A percentile compares a stretch with the other conserved stretches of the same genome.
phyloP scores from a whole-genome alignment of 805 yeast species.

The Cephaloascus albidus region DNA sequence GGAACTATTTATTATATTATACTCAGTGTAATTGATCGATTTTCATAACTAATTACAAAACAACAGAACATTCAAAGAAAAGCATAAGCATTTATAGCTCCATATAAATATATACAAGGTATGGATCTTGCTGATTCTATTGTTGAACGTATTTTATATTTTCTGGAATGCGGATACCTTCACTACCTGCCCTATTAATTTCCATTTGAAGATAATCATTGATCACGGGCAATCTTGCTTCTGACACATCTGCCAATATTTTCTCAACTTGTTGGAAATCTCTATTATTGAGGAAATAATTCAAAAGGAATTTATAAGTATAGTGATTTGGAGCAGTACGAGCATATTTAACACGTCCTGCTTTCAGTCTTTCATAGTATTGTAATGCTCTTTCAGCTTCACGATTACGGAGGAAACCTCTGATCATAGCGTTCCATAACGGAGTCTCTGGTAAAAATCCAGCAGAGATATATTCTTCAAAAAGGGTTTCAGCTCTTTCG shows the following conservation, averaged over 20 bases:
- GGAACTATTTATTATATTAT: too few relatives aligned
- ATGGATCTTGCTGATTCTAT: too few relatives aligned
- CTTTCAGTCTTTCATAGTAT: conserved; percentile 26
- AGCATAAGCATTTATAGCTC: too few relatives aligned
- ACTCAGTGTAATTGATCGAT: too few relatives aligned
- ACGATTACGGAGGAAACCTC: conserved; percentile 15
- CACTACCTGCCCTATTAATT: neutral
- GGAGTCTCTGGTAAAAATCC: conserved; percentile 25
- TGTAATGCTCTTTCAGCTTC: conserved; percentile 26
- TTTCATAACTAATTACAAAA: too few relatives aligned
- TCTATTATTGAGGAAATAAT: conserved; percentile 21
- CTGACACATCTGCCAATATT: conserved; percentile 25
- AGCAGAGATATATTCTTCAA: conserved; percentile 20
- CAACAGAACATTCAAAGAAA: too few relatives aligned
- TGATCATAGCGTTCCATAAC: conserved; percentile 31
- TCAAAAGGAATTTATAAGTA: conserved; percentile 39
- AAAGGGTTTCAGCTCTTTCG: conserved; percentile 18
- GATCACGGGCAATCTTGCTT: neutral
- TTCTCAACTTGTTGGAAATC: conserved; percentile 21
- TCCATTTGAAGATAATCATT: neutral
- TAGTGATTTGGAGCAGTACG: conserved; percentile 32
- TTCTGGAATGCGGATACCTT: conserved; percentile 11
- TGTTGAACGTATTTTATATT: too few relatives aligned
- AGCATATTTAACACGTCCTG: conserved; percentile 9
- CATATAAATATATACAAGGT: neutral